Evolutionary conservation across 805 yeast genomes (phyloP).

Genomic region (Tetrapisispora fleetii): DNA sequence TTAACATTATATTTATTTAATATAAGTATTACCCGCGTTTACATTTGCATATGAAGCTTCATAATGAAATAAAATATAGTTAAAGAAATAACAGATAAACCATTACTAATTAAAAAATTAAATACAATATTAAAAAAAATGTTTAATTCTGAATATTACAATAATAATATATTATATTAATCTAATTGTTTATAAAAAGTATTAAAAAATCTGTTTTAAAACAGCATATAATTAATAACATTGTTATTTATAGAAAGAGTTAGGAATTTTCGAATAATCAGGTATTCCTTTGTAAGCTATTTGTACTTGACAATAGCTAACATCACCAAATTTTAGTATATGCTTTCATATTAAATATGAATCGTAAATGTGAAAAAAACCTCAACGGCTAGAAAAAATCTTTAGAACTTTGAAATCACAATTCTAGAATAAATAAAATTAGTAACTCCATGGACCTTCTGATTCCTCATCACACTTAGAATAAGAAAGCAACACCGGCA

Average conservation of each 20-base stretch:
- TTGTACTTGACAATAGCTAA: background rate
- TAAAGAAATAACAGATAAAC: no score
- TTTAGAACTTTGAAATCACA: background rate
- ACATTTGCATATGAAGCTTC: no score
- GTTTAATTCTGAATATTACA: background rate
- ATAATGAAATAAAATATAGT: no score
- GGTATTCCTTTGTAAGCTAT: no score
- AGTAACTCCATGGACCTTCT: no score
- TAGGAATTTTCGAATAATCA: no score
- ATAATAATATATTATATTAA: conserved; percentile 2
- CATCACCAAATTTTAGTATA: background rate
- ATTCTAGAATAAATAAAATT: background rate
- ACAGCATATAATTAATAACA: background rate
- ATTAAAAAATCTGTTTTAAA: background rate
- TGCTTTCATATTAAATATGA: background rate
- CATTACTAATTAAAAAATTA: background rate
- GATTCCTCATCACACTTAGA: background rate
- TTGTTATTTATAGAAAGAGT: no score
- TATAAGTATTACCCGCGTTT: no score
- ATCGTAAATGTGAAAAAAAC: background rate
- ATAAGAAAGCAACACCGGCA: conserved; percentile 56
- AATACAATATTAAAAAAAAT: background rate
- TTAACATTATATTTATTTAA: no score
- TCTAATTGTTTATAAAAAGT: conserved; percentile 2
- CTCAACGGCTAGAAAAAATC: background rate